Base-by-base conservation (phyloP, 2,329 filamentous ascomycete genomes). In the Lecanicillium sp. region DNA sequence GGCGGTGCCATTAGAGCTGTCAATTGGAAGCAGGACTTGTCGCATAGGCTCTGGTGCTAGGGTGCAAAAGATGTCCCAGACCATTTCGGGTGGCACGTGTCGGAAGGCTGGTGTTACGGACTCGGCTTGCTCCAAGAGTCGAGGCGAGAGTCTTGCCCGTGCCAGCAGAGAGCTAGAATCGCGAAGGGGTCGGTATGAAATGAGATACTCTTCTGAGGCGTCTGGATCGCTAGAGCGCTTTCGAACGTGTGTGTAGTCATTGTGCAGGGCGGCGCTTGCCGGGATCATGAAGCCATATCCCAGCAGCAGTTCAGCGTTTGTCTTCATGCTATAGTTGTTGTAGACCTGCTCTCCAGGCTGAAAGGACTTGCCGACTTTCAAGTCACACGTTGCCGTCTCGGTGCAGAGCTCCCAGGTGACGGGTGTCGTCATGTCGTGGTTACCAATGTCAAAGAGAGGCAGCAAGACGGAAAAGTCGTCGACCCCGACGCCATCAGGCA, bases 271-370 rank as follows among this genome's bases (percentile, higher is more conserved):
- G 0, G 58, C 54, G 0, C 63, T 64, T 38, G 67, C 59, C 2
- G 70, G 66, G 0, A 80, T 52, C 45, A 73, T 65, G 51, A 82
- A 82, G 3, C 77, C 76, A 50, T 83, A 83, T 0, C 71, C 77
- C 2, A 82, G 60, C 1, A 83, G 64, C 17, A 83, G 62, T 59
- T 85, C 80, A 42, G 80, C 81, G 50, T 87, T 88, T 6, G 81
- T 84, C 57, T 85, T 84, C 51, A 64, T 56, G 20, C 83, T 83
- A 51, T 88, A 88, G 55, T 85, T 86, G 62, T 85, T 85, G 50
- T 69, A 80, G 17, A 78, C 57, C 47, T 78, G 73, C 20, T 74
- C 56, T 0, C 78, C 76, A 0, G 73, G 59, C 4, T 46, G 35
- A 48, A 79, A 70, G 2, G 48, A 43, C 40, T 64, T 60, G 14